phyloP scores from a whole-genome alignment of 2,329 filamentous ascomycete genomes.

The Microsporum ferrugineum region DNA sequence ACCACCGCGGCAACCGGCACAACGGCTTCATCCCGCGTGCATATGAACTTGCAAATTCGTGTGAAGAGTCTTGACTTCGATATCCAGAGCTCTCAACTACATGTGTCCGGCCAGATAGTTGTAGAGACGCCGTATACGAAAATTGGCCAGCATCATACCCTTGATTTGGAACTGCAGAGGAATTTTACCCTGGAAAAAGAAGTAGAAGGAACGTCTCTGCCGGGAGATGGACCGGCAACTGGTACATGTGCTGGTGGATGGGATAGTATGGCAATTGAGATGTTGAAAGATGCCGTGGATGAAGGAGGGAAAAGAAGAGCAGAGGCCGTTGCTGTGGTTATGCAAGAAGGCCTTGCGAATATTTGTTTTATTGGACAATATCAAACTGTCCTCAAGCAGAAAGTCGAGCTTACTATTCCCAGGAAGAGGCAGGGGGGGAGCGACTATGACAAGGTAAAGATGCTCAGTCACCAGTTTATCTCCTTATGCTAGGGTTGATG shows the following conservation, averaged over 20 bases:
- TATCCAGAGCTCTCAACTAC: constrained; percentile 54
- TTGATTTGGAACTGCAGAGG: constrained; percentile 76
- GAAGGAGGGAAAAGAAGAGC: constrained; percentile 58
- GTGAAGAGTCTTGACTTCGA: constrained; percentile 60
- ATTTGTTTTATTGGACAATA: constrained; percentile 42
- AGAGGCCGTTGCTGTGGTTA: constrained; percentile 78
- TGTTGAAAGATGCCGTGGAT: constrained; percentile 66
- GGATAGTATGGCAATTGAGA: constrained; percentile 77
- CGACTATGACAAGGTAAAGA: constrained; percentile 38
- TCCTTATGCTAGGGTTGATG: neutral
- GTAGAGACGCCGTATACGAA: constrained; percentile 58
- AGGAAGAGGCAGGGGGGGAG: constrained; percentile 37
- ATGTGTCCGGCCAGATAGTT: constrained; percentile 55
- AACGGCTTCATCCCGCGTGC: constrained; percentile 52
- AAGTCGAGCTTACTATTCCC: constrained; percentile 38
- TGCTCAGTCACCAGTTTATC: neutral
- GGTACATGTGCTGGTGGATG: constrained; percentile 46
- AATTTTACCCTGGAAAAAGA: constrained; percentile 82
- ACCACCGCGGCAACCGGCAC: constrained; percentile 47
- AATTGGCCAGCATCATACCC: constrained; percentile 56
- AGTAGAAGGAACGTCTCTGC: constrained; percentile 36
- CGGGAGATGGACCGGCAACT: constrained; percentile 14
- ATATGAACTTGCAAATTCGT: constrained; percentile 52
- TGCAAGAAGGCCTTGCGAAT: constrained; percentile 60
- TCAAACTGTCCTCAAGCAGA: constrained; percentile 40